These are phyloP conservation scores for Zygoascus biomembranicola DNA, from an alignment of 805 yeast species.

Conservation along the genomic window DNA sequence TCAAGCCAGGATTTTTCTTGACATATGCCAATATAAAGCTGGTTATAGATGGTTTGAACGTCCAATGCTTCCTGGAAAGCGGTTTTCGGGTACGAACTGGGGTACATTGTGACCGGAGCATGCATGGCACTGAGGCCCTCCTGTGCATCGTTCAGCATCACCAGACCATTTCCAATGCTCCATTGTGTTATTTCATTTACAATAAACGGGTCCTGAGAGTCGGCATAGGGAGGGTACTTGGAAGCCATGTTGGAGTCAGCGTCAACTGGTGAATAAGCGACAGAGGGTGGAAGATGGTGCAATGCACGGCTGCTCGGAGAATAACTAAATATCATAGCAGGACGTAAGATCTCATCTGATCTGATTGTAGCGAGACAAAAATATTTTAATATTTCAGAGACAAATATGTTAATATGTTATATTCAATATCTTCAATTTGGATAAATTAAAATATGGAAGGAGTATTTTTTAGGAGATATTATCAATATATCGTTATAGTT, in stretches of 20 bases:
- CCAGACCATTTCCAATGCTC: constrained; percentile 69
- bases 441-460: no score
- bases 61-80: constrained; percentile 59
- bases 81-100: constrained; percentile 73
- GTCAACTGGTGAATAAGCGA: background rate
- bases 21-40: constrained; percentile 60
- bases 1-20: constrained; percentile 57
- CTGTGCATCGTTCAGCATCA: constrained; percentile 66
- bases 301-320: background rate
- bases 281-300: background rate
- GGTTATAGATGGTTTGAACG: constrained; percentile 63
- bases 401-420: no score
- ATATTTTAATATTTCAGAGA: no score
- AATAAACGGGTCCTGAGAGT: constrained; percentile 6
- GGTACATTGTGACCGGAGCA: constrained; percentile 87
- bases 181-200: constrained; percentile 48
- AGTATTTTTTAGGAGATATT: no score
- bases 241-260: background rate
- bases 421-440: no score
- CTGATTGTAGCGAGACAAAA: no score
- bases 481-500: no score
- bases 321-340: no score
- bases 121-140: constrained; percentile 37
- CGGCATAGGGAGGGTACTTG: constrained; percentile 13
- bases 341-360: no score